Conservation (phyloP, 176 grass and related monocot genomes). For the Oryza meyeriana region DNA sequence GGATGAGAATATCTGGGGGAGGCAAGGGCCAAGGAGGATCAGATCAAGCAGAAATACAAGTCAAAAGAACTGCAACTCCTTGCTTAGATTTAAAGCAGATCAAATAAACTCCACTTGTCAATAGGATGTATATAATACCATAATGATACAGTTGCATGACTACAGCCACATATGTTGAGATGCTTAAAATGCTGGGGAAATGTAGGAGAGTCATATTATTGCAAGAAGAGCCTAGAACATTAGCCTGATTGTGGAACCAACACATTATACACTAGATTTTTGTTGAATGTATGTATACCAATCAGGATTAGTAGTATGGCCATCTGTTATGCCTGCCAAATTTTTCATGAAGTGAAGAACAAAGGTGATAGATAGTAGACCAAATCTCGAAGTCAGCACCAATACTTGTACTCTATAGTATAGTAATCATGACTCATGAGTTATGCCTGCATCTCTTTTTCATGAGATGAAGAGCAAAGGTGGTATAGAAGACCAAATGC, state of each 20-base stretch:
- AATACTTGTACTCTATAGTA: not conserved
- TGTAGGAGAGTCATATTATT: not conserved
- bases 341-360: not conserved
- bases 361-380: slow-evolving; percentile 2
- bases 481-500: not conserved
- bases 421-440: not conserved
- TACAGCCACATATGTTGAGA: not conserved
- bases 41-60: not conserved
- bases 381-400: not conserved
- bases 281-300: not conserved
- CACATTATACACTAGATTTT: not conserved
- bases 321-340: not conserved
- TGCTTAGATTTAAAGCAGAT: not conserved
- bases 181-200: not conserved
- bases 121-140: not conserved
- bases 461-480: not conserved
- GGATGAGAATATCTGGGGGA: not conserved
- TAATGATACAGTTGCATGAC: not conserved
- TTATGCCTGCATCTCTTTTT: not conserved
- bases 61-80: not conserved
- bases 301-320: not conserved
- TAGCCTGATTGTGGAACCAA: not conserved
- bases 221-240: not conserved
- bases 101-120: not conserved
- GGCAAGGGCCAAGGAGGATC: not conserved